Percentiles rank a stretch among this genome's conserved stretches.
Conservation (phyloP, 1,284 basidiomycete genomes). For the Vanrija sp. region DNA sequence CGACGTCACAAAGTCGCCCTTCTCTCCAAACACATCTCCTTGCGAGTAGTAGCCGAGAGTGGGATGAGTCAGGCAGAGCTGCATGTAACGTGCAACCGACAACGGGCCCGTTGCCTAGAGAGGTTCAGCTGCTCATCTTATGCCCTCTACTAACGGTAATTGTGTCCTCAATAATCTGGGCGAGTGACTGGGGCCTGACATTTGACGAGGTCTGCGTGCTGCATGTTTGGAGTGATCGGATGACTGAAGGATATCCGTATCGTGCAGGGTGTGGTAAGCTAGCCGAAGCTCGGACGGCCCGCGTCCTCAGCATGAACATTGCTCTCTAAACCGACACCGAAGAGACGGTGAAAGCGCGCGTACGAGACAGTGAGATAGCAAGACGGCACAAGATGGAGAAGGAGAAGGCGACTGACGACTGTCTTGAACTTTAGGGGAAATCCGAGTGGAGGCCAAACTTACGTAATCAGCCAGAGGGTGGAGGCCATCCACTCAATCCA, state of each 20-base stretch:
- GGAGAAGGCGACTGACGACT: too few species aligned
- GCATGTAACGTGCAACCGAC: slow-evolving; percentile 81
- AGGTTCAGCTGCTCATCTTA: background rate
- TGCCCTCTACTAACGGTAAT: slow-evolving; percentile 1
- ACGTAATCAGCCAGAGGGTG: background rate
- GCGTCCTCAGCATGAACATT: background rate
- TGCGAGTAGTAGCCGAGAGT: slow-evolving; percentile 83
- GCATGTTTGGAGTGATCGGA: background rate
- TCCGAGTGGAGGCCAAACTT: slow-evolving; percentile 44
- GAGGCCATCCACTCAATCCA: background rate
- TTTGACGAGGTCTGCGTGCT: background rate
- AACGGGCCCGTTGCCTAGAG: slow-evolving; percentile 77
- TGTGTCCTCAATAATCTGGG: slow-evolving; percentile 11
- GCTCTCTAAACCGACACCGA: background rate
- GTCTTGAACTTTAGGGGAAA: too few species aligned
- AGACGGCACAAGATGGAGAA: too few species aligned
- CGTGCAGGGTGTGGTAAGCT: slow-evolving; percentile 55
- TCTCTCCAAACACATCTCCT: slow-evolving; percentile 72
- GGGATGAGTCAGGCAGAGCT: slow-evolving; percentile 79
- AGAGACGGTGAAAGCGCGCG: background rate
- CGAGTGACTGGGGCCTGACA: slow-evolving; percentile 1
- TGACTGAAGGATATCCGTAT: slow-evolving; percentile 56
- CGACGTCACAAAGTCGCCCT: slow-evolving; percentile 93
- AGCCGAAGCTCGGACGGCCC: background rate
- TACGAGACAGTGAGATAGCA: background rate